These are phyloP conservation scores for Thalassiosira livingstoniorum DNA, from an alignment of 352 stramenopile species.

Conservation along the genomic window DNA sequence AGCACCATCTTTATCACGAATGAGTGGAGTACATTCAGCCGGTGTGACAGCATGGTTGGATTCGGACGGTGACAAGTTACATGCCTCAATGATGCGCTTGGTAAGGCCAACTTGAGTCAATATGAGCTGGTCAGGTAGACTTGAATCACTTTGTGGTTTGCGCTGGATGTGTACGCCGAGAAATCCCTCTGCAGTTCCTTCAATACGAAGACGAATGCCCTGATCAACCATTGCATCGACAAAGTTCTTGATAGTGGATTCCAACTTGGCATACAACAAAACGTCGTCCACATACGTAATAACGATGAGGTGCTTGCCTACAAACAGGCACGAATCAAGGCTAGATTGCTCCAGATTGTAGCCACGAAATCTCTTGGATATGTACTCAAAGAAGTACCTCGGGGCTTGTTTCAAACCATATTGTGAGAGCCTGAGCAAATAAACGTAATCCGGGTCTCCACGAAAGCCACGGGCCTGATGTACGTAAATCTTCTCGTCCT, in stretches of 20 bases:
- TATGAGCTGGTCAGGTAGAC: slow-evolving; percentile 8
- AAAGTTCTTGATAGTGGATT: slow-evolving; percentile 40
- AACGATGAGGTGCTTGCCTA: slow-evolving; percentile 48
- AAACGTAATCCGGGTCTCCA: slow-evolving; percentile 14
- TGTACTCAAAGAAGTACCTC: slow-evolving; percentile 15
- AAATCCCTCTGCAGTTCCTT: slow-evolving; percentile 56
- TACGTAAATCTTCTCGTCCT: slow-evolving; percentile 35
- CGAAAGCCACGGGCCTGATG: slow-evolving; percentile 39
- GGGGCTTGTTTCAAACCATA: slow-evolving; percentile 47
- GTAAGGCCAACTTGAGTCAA: slow-evolving; percentile 50
- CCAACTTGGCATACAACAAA: slow-evolving; percentile 34
- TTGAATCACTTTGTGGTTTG: neutral
- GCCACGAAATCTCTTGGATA: neutral
- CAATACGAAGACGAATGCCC: slow-evolving; percentile 39
- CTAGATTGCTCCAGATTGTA: slow-evolving; percentile 11
- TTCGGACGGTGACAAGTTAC: slow-evolving; percentile 8
- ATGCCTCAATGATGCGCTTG: slow-evolving; percentile 47
- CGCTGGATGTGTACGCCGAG: slow-evolving; percentile 62
- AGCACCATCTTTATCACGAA: slow-evolving; percentile 10
- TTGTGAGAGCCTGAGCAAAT: slow-evolving; percentile 42
- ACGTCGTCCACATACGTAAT: slow-evolving; percentile 64
- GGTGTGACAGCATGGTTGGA: neutral
- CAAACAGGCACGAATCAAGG: slow-evolving; percentile 60
- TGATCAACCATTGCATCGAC: slow-evolving; percentile 41
- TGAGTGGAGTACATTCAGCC: slow-evolving; percentile 12